Percentiles rank a stretch among this genome's conserved stretches.
phyloP scores from a whole-genome alignment of 345 rosid species.

The Eucalyptus regnans region DNA sequence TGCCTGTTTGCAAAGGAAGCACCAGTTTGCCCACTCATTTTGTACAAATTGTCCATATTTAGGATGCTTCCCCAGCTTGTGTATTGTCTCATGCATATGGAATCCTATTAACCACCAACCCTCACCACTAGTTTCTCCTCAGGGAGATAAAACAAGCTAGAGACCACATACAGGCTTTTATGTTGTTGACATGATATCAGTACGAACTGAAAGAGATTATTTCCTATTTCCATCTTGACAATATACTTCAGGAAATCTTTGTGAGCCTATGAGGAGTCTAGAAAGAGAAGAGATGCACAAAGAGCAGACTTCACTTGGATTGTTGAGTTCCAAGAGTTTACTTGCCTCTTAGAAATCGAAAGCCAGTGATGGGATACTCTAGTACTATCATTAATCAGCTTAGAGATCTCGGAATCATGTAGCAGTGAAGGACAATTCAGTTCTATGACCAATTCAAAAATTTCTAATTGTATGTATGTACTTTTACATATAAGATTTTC shows the following conservation, averaged over 20 bases:
- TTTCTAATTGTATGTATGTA: neutral
- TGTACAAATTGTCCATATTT: neutral
- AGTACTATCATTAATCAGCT: neutral
- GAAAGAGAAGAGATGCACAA: neutral
- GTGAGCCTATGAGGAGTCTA: neutral
- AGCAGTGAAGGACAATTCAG: neutral
- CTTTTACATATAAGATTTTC: neutral
- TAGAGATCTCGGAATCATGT: neutral
- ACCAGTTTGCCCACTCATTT: neutral
- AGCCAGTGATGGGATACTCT: neutral
- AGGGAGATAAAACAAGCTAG: neutral
- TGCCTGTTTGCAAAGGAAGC: neutral
- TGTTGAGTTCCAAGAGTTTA: neutral
- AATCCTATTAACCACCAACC: neutral
- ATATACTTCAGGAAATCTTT: neutral
- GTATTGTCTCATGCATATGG: neutral
- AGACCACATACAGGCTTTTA: neutral
- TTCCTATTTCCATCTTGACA: neutral
- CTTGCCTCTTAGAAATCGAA: neutral
- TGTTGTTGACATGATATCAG: neutral
- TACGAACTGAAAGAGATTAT: neutral
- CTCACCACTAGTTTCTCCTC: neutral
- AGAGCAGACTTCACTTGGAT: neutral
- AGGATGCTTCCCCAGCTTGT: neutral
- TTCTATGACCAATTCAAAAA: neutral